Evolutionary conservation across 1,284 basidiomycete genomes (phyloP).

Genomic region (Irpex rosettiformis): DNA sequence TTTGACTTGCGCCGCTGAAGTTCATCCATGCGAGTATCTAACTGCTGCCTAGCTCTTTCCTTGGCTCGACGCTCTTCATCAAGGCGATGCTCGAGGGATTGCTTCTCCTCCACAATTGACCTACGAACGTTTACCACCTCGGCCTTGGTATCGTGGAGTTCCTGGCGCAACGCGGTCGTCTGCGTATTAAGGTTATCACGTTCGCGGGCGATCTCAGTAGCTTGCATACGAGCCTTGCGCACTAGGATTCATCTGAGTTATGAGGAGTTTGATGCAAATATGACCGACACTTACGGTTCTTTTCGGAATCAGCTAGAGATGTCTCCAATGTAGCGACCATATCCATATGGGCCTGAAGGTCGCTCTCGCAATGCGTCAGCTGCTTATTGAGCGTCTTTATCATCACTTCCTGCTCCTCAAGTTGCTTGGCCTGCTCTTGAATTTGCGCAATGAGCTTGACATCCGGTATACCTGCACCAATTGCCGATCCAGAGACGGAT

Average conservation of each 20-base stretch:
- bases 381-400: constrained; percentile 93
- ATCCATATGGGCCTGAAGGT: constrained; percentile 90
- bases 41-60: constrained; percentile 77
- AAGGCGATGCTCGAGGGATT: constrained; percentile 72
- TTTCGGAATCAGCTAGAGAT: constrained; percentile 84
- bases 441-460: constrained; percentile 55
- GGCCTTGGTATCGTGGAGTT: constrained; percentile 71
- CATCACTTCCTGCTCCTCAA: constrained; percentile 84
- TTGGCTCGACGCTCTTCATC: constrained; percentile 82
- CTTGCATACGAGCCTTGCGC: constrained; percentile 87
- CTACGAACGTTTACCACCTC: constrained; percentile 76
- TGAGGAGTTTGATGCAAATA: background rate
- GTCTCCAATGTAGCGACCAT: constrained; percentile 80
- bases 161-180: constrained; percentile 61
- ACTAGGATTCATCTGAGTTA: constrained; percentile 42
- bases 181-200: constrained; percentile 70
- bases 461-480: constrained; percentile 37
- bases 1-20: constrained; percentile 79
- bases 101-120: constrained; percentile 82
- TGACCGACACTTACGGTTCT: constrained; percentile 66
- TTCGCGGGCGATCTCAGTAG: constrained; percentile 81
- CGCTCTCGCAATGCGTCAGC: constrained; percentile 84
- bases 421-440: constrained; percentile 70
- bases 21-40: constrained; percentile 84
- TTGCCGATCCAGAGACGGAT: constrained; percentile 46